Percentiles rank a stretch among this genome's conserved stretches.
These are phyloP conservation scores for Russula sp. DNA, from an alignment of 768 basidiomycete genomes.

Conservation along the genomic window DNA sequence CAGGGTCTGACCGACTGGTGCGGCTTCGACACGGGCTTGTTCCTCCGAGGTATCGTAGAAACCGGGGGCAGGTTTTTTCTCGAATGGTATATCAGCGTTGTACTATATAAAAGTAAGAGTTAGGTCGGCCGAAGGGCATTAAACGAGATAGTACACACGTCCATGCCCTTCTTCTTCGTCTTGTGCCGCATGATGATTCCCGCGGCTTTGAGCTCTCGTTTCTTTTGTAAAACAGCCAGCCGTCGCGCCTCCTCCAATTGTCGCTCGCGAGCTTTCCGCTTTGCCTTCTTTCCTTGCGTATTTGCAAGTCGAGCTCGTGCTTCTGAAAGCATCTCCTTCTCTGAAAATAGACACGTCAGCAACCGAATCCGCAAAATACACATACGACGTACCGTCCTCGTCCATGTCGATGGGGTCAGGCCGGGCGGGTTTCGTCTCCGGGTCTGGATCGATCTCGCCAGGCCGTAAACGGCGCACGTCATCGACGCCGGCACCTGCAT, in stretches of 20 bases:
- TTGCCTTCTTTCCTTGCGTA: slow-evolving; percentile 99
- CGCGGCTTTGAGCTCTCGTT: slow-evolving; percentile 94
- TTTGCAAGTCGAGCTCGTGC: slow-evolving; percentile 97
- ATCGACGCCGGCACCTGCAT: slow-evolving; percentile 85
- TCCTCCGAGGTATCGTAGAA: slow-evolving; percentile 98
- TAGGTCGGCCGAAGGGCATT: slow-evolving; percentile 1
- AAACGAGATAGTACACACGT: slow-evolving; percentile 52
- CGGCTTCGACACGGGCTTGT: slow-evolving; percentile 78
- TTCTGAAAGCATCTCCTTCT: slow-evolving; percentile 99
- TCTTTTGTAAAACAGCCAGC: slow-evolving; percentile 94
- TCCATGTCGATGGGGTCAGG: slow-evolving; percentile 99
- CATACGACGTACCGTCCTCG: slow-evolving; percentile 72
- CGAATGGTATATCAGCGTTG: slow-evolving; percentile 97
- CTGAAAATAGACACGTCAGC: slow-evolving; percentile 41
- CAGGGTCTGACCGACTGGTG: slow-evolving; percentile 87
- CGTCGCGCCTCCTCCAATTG: slow-evolving; percentile 95
- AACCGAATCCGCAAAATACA: neutral
- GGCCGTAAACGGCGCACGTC: slow-evolving; percentile 86
- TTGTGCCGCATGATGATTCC: slow-evolving; percentile 97
- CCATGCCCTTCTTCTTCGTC: slow-evolving; percentile 97
- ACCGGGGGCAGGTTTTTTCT: slow-evolving; percentile 91
- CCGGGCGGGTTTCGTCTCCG: slow-evolving; percentile 95
- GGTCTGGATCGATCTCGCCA: slow-evolving; percentile 98
- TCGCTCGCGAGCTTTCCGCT: slow-evolving; percentile 95
- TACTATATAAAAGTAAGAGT: slow-evolving; percentile 53